Evolutionary conservation across 129 eudicot species (phyloP), one percentile per base, ranked within the genome.

Genomic region (Escallonia rubra): DNA sequence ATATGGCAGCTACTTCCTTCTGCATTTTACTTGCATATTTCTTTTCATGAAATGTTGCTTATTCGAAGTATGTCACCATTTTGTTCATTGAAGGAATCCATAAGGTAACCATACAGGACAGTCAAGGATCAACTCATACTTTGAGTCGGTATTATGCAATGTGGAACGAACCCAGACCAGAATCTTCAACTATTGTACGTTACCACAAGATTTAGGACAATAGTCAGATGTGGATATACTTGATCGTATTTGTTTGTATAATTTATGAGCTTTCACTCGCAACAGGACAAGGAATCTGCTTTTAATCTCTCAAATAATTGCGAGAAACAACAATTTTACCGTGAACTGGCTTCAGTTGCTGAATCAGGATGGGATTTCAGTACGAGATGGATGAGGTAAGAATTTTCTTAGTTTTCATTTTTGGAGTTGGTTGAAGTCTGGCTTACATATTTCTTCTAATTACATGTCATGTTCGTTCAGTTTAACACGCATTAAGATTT

Each of bases 311-410:
- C 81, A 7, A 75, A 71, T 68, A 61, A 16, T 34, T 71, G 90
- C 59, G 90, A 77, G 75, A 89, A 82, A 79, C 49, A 69, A 56
- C 69, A 66, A 7, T 72, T 93, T 14, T 93, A 86, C 75, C 90
- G 93, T 46, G 96, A 93, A 69, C 23, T 89, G 39, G 99, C 99
- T 69, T 82, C 99, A 52, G 52, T 92, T 34, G 99, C 99, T 76
- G 99, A 93, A 81, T 78, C 83, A 63, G 99, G 99, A 43, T 86
- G 96, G 99, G 99, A 93, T 83, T 93, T 93, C 66, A 93, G 99
- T 61, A 75, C 92, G 46, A 85, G 96, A 78, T 93, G 96, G 96
- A 93, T 93, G 98, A 93, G 88, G 98, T 93, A 73, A 76, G 8
- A 43, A 38, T 41, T 8, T 67, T 46, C 8, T 8, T 59, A 34